Base-by-base conservation (phyloP, 306 rosid genomes). In the Quercus berberidifolia region DNA sequence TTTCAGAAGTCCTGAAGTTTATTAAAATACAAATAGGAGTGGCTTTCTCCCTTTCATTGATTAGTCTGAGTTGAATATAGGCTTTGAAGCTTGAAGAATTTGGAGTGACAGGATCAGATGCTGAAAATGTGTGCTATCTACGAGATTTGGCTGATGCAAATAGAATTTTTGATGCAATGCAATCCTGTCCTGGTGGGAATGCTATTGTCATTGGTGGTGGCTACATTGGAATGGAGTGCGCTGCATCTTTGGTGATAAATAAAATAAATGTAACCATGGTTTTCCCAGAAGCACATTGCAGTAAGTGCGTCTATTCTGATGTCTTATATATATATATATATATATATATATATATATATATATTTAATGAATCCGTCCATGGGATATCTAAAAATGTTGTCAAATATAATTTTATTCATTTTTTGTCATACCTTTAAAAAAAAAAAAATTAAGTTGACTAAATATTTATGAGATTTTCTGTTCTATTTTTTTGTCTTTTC, bases 121-220 rank as follows among this genome's bases (percentile, higher is more conserved):
- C 99, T 23, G 89, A 87, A 88, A 95, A 93, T 81, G 97, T 95
- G 76, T 95, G 99, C 71, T 95, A 93, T 83, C 87, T 95, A 79
- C 86, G 98, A 73, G 78, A 91, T 85, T 68, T 93, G 83, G 85
- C 89, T 21, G 98, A 93, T 89, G 99, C 99, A 82, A 87, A 90
- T 85, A 88, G 88, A 84, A 79, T 93, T 58, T 92, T 89, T 23
- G 69, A 81, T 77, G 90, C 81, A 35, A 85, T 95, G 84, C 88
- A 86, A 77, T 89, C 92, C 80, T 89, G 68, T 82, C 78, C 93
- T 35, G 92, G 93, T 23, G 98, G 98, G 69, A 88, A 90, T 76
- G 98, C 99, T n/a, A 85, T 95, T 76, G 96, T 95, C 82, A 93
- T 95, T 76, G 99, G 99, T 69, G 98, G 99, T 74, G 99, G 98